phyloP scores from a whole-genome alignment of 2,329 filamentous ascomycete species.

The Colletotrichum limetticola region DNA sequence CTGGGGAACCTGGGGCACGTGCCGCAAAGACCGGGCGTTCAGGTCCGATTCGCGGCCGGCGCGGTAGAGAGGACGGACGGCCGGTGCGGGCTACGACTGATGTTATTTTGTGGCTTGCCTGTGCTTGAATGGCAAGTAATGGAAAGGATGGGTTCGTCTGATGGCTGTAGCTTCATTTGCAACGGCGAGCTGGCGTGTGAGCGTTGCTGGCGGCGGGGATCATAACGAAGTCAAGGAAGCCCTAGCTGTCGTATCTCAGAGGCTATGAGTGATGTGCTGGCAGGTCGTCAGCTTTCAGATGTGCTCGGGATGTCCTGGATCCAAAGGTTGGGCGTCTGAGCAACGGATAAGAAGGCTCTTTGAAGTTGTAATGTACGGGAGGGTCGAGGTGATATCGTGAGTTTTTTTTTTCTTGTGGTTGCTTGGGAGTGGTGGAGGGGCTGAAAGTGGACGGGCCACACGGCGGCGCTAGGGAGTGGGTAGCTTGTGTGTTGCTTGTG shows the following conservation, averaged over 20 bases:
- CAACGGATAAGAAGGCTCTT: background rate
- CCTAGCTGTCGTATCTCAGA: too few species aligned
- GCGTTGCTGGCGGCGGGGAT: background rate
- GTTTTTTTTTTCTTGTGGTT: background rate
- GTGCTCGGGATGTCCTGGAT: background rate
- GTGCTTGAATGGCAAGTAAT: background rate
- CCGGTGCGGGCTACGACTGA: background rate
- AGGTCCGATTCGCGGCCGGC: constrained; percentile 1
- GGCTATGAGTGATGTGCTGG: background rate
- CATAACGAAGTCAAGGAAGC: background rate
- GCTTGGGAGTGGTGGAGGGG: constrained; percentile 18
- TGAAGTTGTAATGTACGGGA: background rate
- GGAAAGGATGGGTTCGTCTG: constrained; percentile 13
- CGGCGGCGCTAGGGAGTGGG: background rate
- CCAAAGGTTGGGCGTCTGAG: background rate
- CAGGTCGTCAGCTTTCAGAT: background rate
- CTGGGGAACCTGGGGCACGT: constrained; percentile 2
- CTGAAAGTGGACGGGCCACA: constrained; percentile 6
- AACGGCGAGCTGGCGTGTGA: background rate
- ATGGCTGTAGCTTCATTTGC: background rate
- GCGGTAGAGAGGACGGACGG: background rate
- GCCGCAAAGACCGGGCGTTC: background rate
- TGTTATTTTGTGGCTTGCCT: background rate
- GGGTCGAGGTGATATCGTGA: constrained; percentile 8
- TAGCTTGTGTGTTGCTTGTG: background rate